A percentile compares a stretch with the other conserved stretches of the same genome.
Conservation (phyloP, 1,139 yeast genomes). For the Hanseniaspora sp. region DNA sequence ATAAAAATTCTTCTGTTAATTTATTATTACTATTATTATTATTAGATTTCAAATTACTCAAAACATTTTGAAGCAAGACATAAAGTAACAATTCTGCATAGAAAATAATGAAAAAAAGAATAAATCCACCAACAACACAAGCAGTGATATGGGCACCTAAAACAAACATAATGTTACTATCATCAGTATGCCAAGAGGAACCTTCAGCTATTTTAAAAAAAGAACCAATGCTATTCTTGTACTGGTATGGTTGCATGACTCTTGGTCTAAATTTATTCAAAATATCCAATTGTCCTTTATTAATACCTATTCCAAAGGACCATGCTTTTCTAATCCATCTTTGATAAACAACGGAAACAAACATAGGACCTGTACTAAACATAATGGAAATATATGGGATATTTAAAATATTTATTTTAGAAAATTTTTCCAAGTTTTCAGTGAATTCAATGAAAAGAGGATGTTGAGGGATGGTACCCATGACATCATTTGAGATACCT, state of each 20-base stretch:
- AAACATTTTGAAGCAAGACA: conserved; percentile 3
- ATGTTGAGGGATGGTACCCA: conserved; percentile 81
- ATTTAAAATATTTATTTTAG: conserved; percentile 35
- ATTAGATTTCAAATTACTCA: conserved; percentile 27
- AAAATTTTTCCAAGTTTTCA: conserved; percentile 50
- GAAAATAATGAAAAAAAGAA: conserved; percentile 46
- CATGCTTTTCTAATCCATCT: conserved; percentile 34
- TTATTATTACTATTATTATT: not conserved
- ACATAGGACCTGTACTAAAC: conserved; percentile 89
- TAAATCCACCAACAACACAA: conserved; percentile 58
- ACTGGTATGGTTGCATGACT: conserved; percentile 60
- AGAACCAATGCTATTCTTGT: conserved; percentile 46
- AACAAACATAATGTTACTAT: conserved; percentile 62
- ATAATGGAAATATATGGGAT: conserved; percentile 84
- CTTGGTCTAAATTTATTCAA: conserved; percentile 24
- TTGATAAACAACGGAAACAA: conserved; percentile 69
- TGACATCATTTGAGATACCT: conserved; percentile 84
- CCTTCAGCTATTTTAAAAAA: conserved; percentile 68
- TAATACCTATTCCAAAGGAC: conserved; percentile 7
- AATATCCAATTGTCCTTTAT: not conserved
- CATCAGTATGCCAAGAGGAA: conserved; percentile 82
- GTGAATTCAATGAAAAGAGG: conserved; percentile 71
- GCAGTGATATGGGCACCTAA: conserved; percentile 60
- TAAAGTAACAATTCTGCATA: conserved; percentile 39
- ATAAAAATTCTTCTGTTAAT: not conserved